These are phyloP conservation scores for Tagetes patula DNA, from an alignment of 129 eudicot genomes.

Conservation along the genomic window DNA sequence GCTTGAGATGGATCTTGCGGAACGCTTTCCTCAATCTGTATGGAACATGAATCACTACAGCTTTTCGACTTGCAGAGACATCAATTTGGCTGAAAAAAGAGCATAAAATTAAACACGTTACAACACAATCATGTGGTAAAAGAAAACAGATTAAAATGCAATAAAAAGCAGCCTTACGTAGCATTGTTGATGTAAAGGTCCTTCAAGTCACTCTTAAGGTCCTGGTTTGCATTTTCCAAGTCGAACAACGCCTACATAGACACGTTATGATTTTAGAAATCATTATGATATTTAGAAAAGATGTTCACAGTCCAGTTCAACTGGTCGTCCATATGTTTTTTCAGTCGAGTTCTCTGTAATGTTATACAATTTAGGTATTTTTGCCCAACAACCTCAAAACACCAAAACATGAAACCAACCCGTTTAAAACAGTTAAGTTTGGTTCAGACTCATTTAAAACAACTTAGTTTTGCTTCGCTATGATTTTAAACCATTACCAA, in stretches of 20 bases:
- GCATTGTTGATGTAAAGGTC: conserved; percentile 13
- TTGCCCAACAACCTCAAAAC: background rate
- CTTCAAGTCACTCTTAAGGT: conserved; percentile 17
- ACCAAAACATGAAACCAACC: background rate
- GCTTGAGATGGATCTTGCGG: conserved; percentile 81
- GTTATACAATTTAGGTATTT: background rate
- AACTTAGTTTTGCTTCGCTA: background rate
- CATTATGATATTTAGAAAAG: background rate
- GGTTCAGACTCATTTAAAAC: background rate
- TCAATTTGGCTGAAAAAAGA: conserved; percentile 63
- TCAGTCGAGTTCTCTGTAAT: background rate
- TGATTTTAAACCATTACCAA: background rate
- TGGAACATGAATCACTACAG: conserved; percentile 82
- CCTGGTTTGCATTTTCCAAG: conserved; percentile 19
- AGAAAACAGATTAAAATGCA: background rate
- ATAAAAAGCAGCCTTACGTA: background rate
- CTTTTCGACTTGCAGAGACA: conserved; percentile 68
- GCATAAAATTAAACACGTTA: background rate
- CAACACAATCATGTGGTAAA: background rate
- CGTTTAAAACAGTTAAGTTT: background rate
- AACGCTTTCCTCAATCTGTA: conserved; percentile 80
- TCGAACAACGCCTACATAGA: conserved; percentile 10
- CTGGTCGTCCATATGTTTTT: no score
- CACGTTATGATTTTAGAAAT: background rate
- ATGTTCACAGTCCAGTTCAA: background rate